phyloP scores from a whole-genome alignment of 768 basidiomycete genomes.

The Termitomyces sp. region DNA sequence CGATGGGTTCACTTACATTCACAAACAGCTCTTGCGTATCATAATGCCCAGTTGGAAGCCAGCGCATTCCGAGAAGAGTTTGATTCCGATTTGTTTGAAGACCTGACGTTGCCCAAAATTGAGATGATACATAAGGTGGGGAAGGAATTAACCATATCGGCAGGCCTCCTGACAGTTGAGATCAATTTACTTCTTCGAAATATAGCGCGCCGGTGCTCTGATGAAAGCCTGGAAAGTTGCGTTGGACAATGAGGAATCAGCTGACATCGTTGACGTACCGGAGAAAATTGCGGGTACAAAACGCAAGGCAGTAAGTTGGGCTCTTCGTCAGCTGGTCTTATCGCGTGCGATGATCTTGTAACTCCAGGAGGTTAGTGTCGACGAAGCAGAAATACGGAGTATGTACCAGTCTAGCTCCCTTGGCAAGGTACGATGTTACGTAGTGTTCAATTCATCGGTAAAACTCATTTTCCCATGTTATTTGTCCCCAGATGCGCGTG shows the following conservation, averaged over 20 bases:
- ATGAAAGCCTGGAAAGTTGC: slow-evolving; percentile 70
- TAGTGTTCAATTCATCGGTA: neutral
- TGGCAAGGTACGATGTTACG: slow-evolving; percentile 50
- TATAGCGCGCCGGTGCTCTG: slow-evolving; percentile 61
- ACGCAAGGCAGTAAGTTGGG: slow-evolving; percentile 62
- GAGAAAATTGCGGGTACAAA: slow-evolving; percentile 45
- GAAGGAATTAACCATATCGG: slow-evolving; percentile 29
- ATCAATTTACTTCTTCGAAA: neutral
- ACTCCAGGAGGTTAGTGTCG: slow-evolving; percentile 56
- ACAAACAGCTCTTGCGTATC: slow-evolving; percentile 69
- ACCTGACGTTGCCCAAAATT: slow-evolving; percentile 75
- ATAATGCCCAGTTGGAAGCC: slow-evolving; percentile 89
- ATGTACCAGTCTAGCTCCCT: slow-evolving; percentile 57
- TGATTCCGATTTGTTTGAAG: slow-evolving; percentile 72
- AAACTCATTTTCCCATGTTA: slow-evolving; percentile 11
- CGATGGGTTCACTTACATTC: slow-evolving; percentile 4
- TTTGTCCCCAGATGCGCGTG: slow-evolving; percentile 54
- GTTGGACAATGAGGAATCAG: slow-evolving; percentile 61
- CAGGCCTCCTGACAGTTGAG: slow-evolving; percentile 1
- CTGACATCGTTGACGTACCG: slow-evolving; percentile 42
- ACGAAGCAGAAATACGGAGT: slow-evolving; percentile 72
- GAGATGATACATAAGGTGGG: slow-evolving; percentile 76
- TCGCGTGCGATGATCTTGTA: neutral
- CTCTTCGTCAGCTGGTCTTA: slow-evolving; percentile 6
- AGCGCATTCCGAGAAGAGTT: slow-evolving; percentile 91